phyloP scores from a whole-genome alignment of 2,329 filamentous ascomycete species.

The Xylariales sp. region DNA sequence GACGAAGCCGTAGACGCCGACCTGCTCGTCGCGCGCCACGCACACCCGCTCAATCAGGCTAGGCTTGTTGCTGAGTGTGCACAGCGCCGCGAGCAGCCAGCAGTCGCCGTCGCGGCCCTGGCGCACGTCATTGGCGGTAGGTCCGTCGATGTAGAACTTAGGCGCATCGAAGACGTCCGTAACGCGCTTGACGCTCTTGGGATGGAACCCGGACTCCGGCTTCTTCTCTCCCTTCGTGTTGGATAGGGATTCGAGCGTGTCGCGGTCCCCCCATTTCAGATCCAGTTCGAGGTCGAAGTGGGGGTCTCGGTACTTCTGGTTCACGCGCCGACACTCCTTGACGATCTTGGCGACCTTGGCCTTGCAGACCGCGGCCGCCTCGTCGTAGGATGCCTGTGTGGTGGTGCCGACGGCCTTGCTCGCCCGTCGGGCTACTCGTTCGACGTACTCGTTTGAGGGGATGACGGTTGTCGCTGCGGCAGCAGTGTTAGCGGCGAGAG shows the following conservation, averaged over 20 bases:
- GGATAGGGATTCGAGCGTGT: slow-evolving; percentile 61
- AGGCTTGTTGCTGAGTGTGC: slow-evolving; percentile 78
- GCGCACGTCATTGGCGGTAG: slow-evolving; percentile 80
- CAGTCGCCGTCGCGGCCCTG: slow-evolving; percentile 85
- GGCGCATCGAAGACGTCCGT: slow-evolving; percentile 80
- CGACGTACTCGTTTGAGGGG: slow-evolving; percentile 74
- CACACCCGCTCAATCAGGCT: slow-evolving; percentile 79
- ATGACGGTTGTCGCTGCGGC: slow-evolving; percentile 72
- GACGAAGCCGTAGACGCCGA: slow-evolving; percentile 88
- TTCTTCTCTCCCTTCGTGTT: slow-evolving; percentile 46
- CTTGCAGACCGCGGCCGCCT: slow-evolving; percentile 75
- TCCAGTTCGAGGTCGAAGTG: slow-evolving; percentile 88
- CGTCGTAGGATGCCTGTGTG: slow-evolving; percentile 75
- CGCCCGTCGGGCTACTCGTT: slow-evolving; percentile 67
- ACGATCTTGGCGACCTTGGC: slow-evolving; percentile 72
- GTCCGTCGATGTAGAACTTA: slow-evolving; percentile 81
- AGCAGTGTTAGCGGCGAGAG: slow-evolving; percentile 3
- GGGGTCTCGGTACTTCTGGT: slow-evolving; percentile 87
- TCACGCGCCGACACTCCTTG: slow-evolving; percentile 76
- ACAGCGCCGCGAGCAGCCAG: slow-evolving; percentile 86
- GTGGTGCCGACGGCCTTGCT: slow-evolving; percentile 64
- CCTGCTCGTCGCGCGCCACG: slow-evolving; percentile 75
- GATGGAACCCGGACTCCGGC: slow-evolving; percentile 50
- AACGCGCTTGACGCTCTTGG: slow-evolving; percentile 74
- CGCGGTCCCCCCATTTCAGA: slow-evolving; percentile 67